Evolutionary conservation across 768 basidiomycete genomes (phyloP), one percentile per base, ranked within the genome.

Genomic region (Phanerodontia chrysosporium): DNA sequence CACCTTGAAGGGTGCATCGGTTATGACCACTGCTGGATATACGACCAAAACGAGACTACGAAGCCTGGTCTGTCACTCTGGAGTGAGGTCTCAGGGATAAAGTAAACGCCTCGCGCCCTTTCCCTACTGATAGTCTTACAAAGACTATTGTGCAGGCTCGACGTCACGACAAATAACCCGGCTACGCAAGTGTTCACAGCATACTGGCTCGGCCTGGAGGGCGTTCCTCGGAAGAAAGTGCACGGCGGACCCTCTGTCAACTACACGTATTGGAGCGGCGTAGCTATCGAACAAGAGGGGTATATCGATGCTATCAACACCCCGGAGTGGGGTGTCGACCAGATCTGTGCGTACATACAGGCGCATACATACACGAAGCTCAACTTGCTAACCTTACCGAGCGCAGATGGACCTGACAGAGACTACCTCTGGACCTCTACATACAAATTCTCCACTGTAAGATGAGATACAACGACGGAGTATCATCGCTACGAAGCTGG

Each of bases 281-380:
- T 83, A 12, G 82, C 80, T 0, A 76, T 84, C 51, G 82, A 83
- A 62, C 81, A 81, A 62, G 74, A 81, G 62, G 79, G 80, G 7
- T 79, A 78, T 60, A 71, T 83, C 48, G 82, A 78, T 64, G 82
- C 81, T 9, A 81, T 83, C 55, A 81, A 84, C 60, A 80, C 76
- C 3, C 82, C 82, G 0, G 77, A 83, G 65, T 84, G 79, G 80
- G 69, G 70, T n/a, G 73, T 81, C 2, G 75, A 83, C 65, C 80
- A 82, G 62, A 81, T 83, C 45, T 80, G 80, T 82, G 62, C 64
- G 81, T 73, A 4, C 10, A 42, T 18, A 39, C 30, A 49, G 24
- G 51, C 35, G 45, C 22, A 13, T 44, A 53, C 36, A 48, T 12
- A 42, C 29, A 22, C 29, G 12, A 12, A 12, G 18, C n/a, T 24